Evolutionary conservation across 2,329 filamentous ascomycete species (phyloP), one percentile per base, ranked within the genome.

Genomic region (Verticillium tricorpus): DNA sequence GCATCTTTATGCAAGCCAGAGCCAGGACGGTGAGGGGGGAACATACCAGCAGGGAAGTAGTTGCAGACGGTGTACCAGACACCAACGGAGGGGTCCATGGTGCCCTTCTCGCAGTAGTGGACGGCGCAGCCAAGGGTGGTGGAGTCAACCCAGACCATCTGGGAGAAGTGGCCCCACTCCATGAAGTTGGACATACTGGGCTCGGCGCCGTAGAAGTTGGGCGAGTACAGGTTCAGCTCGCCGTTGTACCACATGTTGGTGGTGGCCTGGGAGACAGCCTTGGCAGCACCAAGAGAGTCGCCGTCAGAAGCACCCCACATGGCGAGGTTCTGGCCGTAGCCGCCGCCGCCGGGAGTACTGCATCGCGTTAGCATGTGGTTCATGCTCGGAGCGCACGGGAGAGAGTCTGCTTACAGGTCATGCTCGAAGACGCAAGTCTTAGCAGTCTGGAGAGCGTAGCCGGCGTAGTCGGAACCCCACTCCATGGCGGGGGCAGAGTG

Each of bases 251-350:
- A 97, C 78, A 89, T 82, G 73, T 94, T 85, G 70, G 88, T 91
- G 72, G 94, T 88, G 67, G 89, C 87, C 66, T 84, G 80, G 60
- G 86, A 85, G 65, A 91, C 81, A 56, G 87, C 83, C 63, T 74
- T 76, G n/a, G 78, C 73, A 2, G 76, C 71, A 63, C 85, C 82
- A 67, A 88, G 81, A 64, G 71, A 65, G 64, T 74, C 66, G n/a
- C 61, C 63, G 28, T 71, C 68, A 32, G 75, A 74, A 57, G 75
- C 75, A 57, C 77, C 82, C 72, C 75, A 82, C 67, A 89, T 88
- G 71, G 91, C 94, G 63, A 98, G 89, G 84, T 98, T 99, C 80
- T 99, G 95, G 66, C 95, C 95, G 72, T 95, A 96, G 55, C 83
- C 81, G 61, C 86, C 86, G 58, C 79, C 81, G 65, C 85, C 85